Evolutionary conservation across 169 alveolate species (phyloP), one percentile per base, ranked within the genome.

Genomic region (Eimeria necatrix): DNA sequence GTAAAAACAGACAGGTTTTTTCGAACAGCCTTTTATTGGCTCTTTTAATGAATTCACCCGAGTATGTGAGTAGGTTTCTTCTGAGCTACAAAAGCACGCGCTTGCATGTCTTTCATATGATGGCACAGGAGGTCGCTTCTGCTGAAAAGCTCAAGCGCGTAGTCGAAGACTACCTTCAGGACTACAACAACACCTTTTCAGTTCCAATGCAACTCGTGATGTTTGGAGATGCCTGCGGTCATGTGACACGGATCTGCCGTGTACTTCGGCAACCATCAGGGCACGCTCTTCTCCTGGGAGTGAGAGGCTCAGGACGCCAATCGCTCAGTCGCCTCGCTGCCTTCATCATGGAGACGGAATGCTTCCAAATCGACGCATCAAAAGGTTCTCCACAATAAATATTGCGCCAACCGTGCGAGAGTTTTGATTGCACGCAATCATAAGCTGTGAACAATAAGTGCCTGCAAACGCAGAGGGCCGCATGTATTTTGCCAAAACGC

Each of bases 231-330:
- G 99, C 99, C 96, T 99, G 98, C 96, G 99, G 97, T 96, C 99
- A 99, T 96, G 96, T 99, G 70, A 96, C 99, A 95, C 98, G 99
- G 93, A 98, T 99, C 89, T 97, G 99, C 73, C 97, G 99, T 87
- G 97, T 98, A 88, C 98, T 99, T 83, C 98, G 98, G 96, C 98
- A 98, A 88, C 99, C 99, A 53, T 97, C 97, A 76, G 99, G 99
- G 61, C 98, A 98, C 88, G 99, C 99, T 5, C 96, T 98, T 96
- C 97, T 97, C n/a, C 99, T 98, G 84, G 99, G 99, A 80, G 99
- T 99, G 18, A 99, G 99, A 26, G 99, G 99, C 76, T 98, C 99
- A 14, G 99, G 99, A 60, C 98, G 99, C 93, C 98, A 99, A 97
- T 97, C 99, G 32, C 97, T 99, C 81, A 98, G 99, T 81, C 98